phyloP scores from a whole-genome alignment of 2,329 filamentous ascomycete species.

The Ophiocordyceps sinensis region DNA sequence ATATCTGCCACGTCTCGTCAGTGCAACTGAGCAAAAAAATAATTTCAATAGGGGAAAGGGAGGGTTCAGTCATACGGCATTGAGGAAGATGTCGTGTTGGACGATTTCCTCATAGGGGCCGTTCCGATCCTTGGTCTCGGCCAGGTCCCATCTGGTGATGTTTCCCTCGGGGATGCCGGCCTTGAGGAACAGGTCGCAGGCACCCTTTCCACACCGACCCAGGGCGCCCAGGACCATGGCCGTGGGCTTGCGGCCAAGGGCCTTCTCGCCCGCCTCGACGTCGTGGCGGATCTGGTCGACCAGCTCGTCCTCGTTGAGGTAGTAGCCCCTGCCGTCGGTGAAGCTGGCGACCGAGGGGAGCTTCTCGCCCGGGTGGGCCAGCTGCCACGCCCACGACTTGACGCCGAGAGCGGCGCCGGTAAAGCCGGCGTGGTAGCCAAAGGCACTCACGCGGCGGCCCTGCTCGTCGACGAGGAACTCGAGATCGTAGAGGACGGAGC shows the following conservation, averaged over 20 bases:
- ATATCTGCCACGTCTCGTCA: slow-evolving; percentile 2
- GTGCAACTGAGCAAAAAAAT: too few species aligned
- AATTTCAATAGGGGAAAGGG: too few species aligned
- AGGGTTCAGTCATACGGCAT: slow-evolving; percentile 28
- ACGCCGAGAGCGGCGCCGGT: slow-evolving; percentile 60
- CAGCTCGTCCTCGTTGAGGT: slow-evolving; percentile 54
- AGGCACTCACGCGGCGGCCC: slow-evolving; percentile 57
- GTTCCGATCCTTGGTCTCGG: slow-evolving; percentile 51
- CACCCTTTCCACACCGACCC: slow-evolving; percentile 75
- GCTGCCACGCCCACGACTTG: slow-evolving; percentile 72
- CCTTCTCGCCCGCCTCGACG: slow-evolving; percentile 56
- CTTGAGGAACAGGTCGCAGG: slow-evolving; percentile 63
- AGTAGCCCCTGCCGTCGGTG: slow-evolving; percentile 40
- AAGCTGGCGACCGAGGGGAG: slow-evolving; percentile 34
- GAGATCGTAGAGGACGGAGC: slow-evolving; percentile 53
- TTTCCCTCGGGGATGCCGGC: slow-evolving; percentile 37
- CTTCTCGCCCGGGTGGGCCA: slow-evolving; percentile 52
- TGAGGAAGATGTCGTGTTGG: slow-evolving; percentile 64
- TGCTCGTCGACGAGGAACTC: slow-evolving; percentile 69
- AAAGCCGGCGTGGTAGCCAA: slow-evolving; percentile 65
- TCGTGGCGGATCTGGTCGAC: slow-evolving; percentile 18
- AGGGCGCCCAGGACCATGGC: slow-evolving; percentile 75
- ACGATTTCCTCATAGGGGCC: slow-evolving; percentile 71
- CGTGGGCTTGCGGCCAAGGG: slow-evolving; percentile 53
- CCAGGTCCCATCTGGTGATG: slow-evolving; percentile 55